Percentiles rank a stretch among this genome's conserved stretches.
Evolutionary conservation across 2,329 filamentous ascomycete species (phyloP).

Genomic region (Zasmidium cellare): DNA sequence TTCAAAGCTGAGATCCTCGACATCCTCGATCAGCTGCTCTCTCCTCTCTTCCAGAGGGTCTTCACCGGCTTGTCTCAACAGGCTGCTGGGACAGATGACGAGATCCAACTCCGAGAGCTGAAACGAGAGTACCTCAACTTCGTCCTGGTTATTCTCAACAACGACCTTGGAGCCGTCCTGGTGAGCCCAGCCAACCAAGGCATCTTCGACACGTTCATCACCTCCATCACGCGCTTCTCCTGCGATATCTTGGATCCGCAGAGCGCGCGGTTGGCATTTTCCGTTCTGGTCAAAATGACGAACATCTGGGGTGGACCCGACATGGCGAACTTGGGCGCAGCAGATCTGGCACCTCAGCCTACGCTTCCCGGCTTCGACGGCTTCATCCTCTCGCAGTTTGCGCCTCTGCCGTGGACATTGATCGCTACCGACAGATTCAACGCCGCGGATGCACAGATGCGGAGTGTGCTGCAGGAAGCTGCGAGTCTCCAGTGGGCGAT

Average conservation of each 20-base stretch:
- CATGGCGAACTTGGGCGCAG: slow-evolving; percentile 42
- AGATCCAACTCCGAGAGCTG: slow-evolving; percentile 89
- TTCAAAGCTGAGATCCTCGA: slow-evolving; percentile 92
- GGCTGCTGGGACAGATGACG: slow-evolving; percentile 88
- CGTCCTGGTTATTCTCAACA: slow-evolving; percentile 83
- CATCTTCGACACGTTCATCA: slow-evolving; percentile 84
- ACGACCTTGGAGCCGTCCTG: slow-evolving; percentile 84
- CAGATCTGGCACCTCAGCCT: slow-evolving; percentile 52
- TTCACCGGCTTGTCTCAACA: slow-evolving; percentile 82
- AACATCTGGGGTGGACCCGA: slow-evolving; percentile 89
- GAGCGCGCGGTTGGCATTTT: slow-evolving; percentile 74
- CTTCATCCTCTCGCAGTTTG: slow-evolving; percentile 88
- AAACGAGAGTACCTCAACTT: slow-evolving; percentile 95
- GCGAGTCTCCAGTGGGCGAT: slow-evolving; percentile 85
- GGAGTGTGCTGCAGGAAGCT: slow-evolving; percentile 84
- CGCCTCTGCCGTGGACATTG: slow-evolving; percentile 85
- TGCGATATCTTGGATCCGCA: slow-evolving; percentile 70
- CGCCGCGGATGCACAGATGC: slow-evolving; percentile 82
- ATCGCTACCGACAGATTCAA: slow-evolving; percentile 77
- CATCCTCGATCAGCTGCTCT: slow-evolving; percentile 85
- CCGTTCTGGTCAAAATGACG: slow-evolving; percentile 79
- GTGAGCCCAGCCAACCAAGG: slow-evolving; percentile 88
- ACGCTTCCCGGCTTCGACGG: slow-evolving; percentile 81
- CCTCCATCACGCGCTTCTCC: slow-evolving; percentile 80
- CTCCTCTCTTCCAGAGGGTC: slow-evolving; percentile 84